Evolutionary conservation across 2,329 filamentous ascomycete species (phyloP).

Genomic region (Nigrospora sphaerica): DNA sequence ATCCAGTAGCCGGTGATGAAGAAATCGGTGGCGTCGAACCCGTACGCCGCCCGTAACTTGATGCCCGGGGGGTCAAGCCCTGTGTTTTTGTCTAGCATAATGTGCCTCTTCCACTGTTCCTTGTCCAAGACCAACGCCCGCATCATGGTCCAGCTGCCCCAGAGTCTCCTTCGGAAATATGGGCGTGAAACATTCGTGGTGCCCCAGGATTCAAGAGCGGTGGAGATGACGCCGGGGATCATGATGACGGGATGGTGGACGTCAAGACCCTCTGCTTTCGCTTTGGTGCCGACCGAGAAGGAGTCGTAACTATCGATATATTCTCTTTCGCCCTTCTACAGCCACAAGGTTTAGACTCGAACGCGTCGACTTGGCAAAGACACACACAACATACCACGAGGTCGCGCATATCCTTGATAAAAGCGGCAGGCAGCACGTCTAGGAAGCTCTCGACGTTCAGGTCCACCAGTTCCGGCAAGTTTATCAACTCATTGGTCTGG

Average conservation of each 20-base stretch:
- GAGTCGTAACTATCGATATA: conserved; percentile 82
- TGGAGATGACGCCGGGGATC: conserved; percentile 96
- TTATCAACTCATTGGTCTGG: conserved; percentile 81
- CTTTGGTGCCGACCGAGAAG: conserved; percentile 82
- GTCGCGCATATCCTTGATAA: conserved; percentile 80
- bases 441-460: conserved; percentile 79
- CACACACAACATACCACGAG: conserved; percentile 57
- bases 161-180: conserved; percentile 90
- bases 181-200: conserved; percentile 76
- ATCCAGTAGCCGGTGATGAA: conserved; percentile 94
- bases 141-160: conserved; percentile 99
- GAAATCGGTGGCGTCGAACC: conserved; percentile 96
- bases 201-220: conserved; percentile 93
- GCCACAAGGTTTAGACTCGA: conserved; percentile 3
- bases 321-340: conserved; percentile 75
- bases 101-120: conserved; percentile 87
- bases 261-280: conserved; percentile 69
- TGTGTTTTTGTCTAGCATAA: conserved; percentile 91
- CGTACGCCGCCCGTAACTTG: conserved; percentile 88
- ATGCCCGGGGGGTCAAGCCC: conserved; percentile 85
- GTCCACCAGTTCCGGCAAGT: conserved; percentile 63
- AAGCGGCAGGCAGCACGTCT: conserved; percentile 79
- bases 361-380: conserved; percentile 7
- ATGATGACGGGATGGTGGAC: conserved; percentile 90
- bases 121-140: conserved; percentile 87